Base-by-base conservation (phyloP, 2,329 filamentous ascomycete genomes). In the Penicillium polonicum region DNA sequence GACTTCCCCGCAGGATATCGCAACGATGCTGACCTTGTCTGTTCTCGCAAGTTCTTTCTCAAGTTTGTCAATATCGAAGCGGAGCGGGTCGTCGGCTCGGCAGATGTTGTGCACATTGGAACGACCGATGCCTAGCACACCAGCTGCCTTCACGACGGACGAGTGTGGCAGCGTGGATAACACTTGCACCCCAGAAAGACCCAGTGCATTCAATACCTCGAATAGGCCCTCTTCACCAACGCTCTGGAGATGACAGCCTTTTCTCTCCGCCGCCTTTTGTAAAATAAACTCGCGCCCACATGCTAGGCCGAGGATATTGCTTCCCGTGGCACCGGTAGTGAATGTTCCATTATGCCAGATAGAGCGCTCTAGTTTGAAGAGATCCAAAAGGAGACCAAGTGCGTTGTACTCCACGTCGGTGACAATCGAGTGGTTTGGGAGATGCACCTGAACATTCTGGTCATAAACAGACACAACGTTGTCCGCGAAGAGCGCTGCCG, bases 121-220 rank as follows among this genome's bases (percentile, higher is more conserved):
- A 39, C 90, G 81, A 0, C 93, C 93, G 13, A 97, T 78, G 0
- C 93, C 93, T 4, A 95, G 80, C 0, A 96, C 79, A 39, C 89
- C 88, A 0, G 92, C 91, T 12, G 92, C 91, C 76, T 97, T 97
- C 52, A 81, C 82, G 2, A 96, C 77, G 2, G 90, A 95, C 43
- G 91, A 95, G 72, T 97, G 93, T 0, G 88, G 89, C 64, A 88
- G 83, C 41, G 90, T 91, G 1, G 90, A 92, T 58, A 97, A 78
- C 8, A 97, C 80, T 69, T 91, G 89, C 7, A 97, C 79, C 25
- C 86, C 83, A 19, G 79, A 80, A 15, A 95, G 74, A 0, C 86
- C 85, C 0, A 88, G 86, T 43, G 76, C 77, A 6, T 77, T 72
- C 70, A 90, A 88, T 2, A 91, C 89, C 33, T 79, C 80, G 23